Conservation (phyloP, 768 basidiomycete genomes). For the Lactarius tabidus region DNA sequence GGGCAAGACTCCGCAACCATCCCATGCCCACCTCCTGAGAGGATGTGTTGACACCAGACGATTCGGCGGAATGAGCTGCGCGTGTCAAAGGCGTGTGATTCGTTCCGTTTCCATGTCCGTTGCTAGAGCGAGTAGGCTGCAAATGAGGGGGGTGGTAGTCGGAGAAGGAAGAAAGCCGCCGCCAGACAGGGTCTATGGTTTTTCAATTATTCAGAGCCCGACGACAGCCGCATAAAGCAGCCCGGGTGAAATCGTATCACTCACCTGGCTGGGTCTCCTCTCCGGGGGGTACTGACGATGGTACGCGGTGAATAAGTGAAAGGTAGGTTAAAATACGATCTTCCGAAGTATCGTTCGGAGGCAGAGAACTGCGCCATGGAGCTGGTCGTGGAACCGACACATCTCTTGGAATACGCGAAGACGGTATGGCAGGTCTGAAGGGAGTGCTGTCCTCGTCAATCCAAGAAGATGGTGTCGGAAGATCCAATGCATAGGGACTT, state of each 20-base stretch:
- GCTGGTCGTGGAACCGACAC: slow-evolving; percentile 9
- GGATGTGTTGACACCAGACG: neutral
- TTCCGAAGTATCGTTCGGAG: slow-evolving; percentile 3
- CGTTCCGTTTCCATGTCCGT: slow-evolving; percentile 4
- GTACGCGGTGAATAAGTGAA: slow-evolving; percentile 2
- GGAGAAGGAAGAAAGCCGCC: slow-evolving; percentile 6
- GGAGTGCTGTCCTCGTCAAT: slow-evolving; percentile 2
- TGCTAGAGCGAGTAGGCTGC: slow-evolving; percentile 2
- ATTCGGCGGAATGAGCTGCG: slow-evolving; percentile 7
- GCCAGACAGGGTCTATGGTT: slow-evolving; percentile 7
- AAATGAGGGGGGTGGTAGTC: slow-evolving; percentile 2
- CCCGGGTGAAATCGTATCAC: neutral
- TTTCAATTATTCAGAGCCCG: slow-evolving; percentile 8
- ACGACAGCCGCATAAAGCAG: neutral
- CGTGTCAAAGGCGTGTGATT: slow-evolving; percentile 7
- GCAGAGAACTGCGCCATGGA: slow-evolving; percentile 16
- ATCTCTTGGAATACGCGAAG: slow-evolving; percentile 19
- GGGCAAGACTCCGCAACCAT: slow-evolving; percentile 19
- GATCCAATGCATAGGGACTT: slow-evolving; percentile 17
- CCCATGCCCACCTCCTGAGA: slow-evolving; percentile 6
- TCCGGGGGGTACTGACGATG: neutral
- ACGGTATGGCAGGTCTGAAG: neutral
- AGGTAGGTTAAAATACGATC: slow-evolving; percentile 12
- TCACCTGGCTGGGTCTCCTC: slow-evolving; percentile 15
- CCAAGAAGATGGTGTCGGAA: slow-evolving; percentile 14